Conservation (phyloP, 306 rosid genomes). For the Gynostemma pentaphyllum region DNA sequence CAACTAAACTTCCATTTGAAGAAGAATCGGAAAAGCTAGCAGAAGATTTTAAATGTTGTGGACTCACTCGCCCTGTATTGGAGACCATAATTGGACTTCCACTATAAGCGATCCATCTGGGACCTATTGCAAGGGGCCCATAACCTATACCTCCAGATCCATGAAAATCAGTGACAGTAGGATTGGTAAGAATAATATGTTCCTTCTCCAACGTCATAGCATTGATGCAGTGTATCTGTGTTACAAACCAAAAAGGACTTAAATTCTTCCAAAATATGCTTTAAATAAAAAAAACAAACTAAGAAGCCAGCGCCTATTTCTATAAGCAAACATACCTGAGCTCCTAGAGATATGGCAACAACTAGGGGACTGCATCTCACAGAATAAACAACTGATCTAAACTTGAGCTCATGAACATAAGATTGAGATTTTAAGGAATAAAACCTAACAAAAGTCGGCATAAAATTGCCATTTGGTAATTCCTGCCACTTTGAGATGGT, state of each 20-base stretch:
- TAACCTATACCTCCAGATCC: slow-evolving; percentile 69
- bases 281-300: neutral
- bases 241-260: slow-evolving; percentile 3
- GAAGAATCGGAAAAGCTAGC: slow-evolving; percentile 57
- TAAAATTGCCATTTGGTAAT: slow-evolving; percentile 36
- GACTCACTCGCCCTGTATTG: slow-evolving; percentile 54
- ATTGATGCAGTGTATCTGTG: slow-evolving; percentile 88
- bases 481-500: slow-evolving; percentile 43
- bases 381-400: slow-evolving; percentile 72
- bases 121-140: slow-evolving; percentile 94
- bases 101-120: slow-evolving; percentile 96
- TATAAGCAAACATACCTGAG: slow-evolving; percentile 48
- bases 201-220: slow-evolving; percentile 65
- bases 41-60: slow-evolving; percentile 64
- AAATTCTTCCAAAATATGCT: neutral
- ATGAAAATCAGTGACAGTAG: slow-evolving; percentile 43
- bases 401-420: slow-evolving; percentile 71
- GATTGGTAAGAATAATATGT: slow-evolving; percentile 75
- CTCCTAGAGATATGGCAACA: slow-evolving; percentile 67
- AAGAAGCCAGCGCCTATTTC: neutral
- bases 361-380: slow-evolving; percentile 85
- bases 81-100: slow-evolving; percentile 51
- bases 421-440: slow-evolving; percentile 82
- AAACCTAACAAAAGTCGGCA: slow-evolving; percentile 69
- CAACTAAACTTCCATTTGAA: slow-evolving; percentile 83